phyloP scores from a whole-genome alignment of 2,329 filamentous ascomycete genomes.

The Sporothrix sp. region DNA sequence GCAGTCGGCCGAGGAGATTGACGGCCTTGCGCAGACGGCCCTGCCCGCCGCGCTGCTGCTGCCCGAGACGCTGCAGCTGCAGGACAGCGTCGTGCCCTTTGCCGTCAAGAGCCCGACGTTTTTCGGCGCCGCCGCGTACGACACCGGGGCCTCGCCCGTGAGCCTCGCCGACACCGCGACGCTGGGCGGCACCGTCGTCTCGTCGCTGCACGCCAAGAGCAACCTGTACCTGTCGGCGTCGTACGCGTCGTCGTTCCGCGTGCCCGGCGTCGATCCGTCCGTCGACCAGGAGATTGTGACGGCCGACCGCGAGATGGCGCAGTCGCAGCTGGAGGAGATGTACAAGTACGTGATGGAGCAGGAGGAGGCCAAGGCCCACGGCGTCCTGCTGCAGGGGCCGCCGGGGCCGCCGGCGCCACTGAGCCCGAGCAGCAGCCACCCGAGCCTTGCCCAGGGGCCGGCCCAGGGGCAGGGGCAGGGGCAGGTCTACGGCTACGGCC shows the following conservation, averaged over 20 bases:
- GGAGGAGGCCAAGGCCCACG: constrained; percentile 57
- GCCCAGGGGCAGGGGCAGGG: neutral
- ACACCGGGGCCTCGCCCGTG: too few species aligned
- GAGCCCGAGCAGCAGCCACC: constrained; percentile 14
- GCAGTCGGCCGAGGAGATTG: constrained; percentile 42
- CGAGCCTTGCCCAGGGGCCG: constrained; percentile 12
- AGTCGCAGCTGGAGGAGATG: constrained; percentile 78
- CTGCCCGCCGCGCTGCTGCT: constrained; percentile 21
- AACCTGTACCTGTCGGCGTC: constrained; percentile 38
- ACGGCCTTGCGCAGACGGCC: constrained; percentile 23
- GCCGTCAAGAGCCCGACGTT: constrained; percentile 26
- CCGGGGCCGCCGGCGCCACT: constrained; percentile 31
- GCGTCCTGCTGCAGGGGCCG: constrained; percentile 38
- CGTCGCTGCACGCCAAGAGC: constrained; percentile 11
- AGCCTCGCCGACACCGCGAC: neutral
- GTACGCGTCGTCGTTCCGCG: constrained; percentile 36
- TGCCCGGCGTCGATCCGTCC: constrained; percentile 53
- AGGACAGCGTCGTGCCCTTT: constrained; percentile 19
- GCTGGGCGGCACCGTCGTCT: constrained; percentile 5
- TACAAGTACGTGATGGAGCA: constrained; percentile 90
- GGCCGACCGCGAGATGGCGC: constrained; percentile 62
- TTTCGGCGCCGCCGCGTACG: neutral
- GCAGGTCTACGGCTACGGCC: neutral
- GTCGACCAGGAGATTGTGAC: constrained; percentile 72
- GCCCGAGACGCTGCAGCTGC: constrained; percentile 21